These are phyloP conservation scores for Sequoiadendron giganteum DNA, from an alignment of 75 land plant species.

Conservation along the genomic window DNA sequence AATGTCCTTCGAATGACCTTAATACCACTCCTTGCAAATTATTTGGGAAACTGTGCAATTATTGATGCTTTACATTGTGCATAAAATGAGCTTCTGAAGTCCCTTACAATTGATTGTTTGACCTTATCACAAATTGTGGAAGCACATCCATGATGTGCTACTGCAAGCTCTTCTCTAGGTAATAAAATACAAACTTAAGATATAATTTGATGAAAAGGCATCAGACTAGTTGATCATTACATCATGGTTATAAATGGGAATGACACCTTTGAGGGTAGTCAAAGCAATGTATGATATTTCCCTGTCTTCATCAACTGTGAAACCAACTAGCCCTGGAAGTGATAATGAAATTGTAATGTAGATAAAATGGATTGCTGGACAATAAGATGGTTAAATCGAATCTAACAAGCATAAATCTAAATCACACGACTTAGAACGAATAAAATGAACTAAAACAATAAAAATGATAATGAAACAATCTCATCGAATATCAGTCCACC, in stretches of 20 bases:
- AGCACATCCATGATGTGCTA: constrained; percentile 59
- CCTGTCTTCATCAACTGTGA: constrained; percentile 43
- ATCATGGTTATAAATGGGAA: constrained; percentile 87
- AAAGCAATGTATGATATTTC: constrained; percentile 77
- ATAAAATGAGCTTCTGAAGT: constrained; percentile 80
- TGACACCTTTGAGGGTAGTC: constrained; percentile 83
- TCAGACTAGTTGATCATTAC: constrained; percentile 80
- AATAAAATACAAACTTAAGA: constrained; percentile 69
- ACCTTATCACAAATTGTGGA: constrained; percentile 85
- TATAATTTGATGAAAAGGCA: constrained; percentile 69
- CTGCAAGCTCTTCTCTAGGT: constrained; percentile 80
- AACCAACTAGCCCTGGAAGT: constrained; percentile 67
- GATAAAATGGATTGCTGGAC: too few relatives aligned
- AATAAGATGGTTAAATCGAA: too few relatives aligned
- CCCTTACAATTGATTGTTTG: constrained; percentile 81
- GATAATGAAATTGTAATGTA: constrained; percentile 74
- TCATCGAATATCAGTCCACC: too few relatives aligned
- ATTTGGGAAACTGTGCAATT: too few relatives aligned
- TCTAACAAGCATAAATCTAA: too few relatives aligned
- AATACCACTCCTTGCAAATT: too few relatives aligned
- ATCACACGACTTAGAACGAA: too few relatives aligned
- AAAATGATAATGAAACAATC: too few relatives aligned
- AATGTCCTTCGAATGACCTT: too few relatives aligned
- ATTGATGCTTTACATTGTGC: too few relatives aligned
- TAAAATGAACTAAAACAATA: too few relatives aligned